Evolutionary conservation across 768 basidiomycete genomes (phyloP).

Genomic region (Gymnopilus junonius): DNA sequence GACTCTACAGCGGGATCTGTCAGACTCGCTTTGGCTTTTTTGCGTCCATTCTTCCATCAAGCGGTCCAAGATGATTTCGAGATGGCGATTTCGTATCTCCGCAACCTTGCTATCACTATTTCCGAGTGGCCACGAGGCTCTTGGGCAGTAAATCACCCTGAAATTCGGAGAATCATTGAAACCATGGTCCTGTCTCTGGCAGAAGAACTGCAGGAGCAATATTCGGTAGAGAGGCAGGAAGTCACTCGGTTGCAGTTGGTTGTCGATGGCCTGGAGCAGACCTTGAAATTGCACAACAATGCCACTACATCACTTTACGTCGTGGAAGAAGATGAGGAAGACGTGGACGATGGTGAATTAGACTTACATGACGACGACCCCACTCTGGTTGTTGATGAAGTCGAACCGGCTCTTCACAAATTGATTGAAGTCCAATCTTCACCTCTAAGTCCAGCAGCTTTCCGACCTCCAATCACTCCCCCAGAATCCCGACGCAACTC

Average conservation of each 20-base stretch:
- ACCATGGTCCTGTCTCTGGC: slow-evolving; percentile 63
- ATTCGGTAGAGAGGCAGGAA: slow-evolving; percentile 37
- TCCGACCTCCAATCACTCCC: slow-evolving; percentile 39
- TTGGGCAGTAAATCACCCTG: slow-evolving; percentile 69
- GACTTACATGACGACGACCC: slow-evolving; percentile 26
- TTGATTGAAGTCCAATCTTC: slow-evolving; percentile 19
- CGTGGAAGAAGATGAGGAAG: slow-evolving; percentile 22
- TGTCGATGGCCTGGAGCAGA: slow-evolving; percentile 45
- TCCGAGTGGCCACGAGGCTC: slow-evolving; percentile 71
- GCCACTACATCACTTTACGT: background rate
- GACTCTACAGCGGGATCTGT: slow-evolving; percentile 74
- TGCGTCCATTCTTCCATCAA: slow-evolving; percentile 72
- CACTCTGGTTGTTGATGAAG: slow-evolving; percentile 21
- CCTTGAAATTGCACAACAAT: slow-evolving; percentile 17
- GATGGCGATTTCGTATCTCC: slow-evolving; percentile 37
- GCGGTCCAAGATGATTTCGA: slow-evolving; percentile 44
- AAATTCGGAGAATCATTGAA: slow-evolving; percentile 62
- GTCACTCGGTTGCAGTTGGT: slow-evolving; percentile 52
- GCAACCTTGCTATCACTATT: slow-evolving; percentile 50
- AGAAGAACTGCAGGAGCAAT: slow-evolving; percentile 63
- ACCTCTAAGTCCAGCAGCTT: slow-evolving; percentile 22
- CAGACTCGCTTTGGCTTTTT: slow-evolving; percentile 65
- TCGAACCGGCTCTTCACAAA: slow-evolving; percentile 19
- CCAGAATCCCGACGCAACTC: slow-evolving; percentile 37
- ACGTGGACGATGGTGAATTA: slow-evolving; percentile 23